A percentile compares a stretch with the other conserved stretches of the same genome.
Evolutionary conservation across 352 stramenopile genomes (phyloP).

Genomic region (Phytophthora litchii): DNA sequence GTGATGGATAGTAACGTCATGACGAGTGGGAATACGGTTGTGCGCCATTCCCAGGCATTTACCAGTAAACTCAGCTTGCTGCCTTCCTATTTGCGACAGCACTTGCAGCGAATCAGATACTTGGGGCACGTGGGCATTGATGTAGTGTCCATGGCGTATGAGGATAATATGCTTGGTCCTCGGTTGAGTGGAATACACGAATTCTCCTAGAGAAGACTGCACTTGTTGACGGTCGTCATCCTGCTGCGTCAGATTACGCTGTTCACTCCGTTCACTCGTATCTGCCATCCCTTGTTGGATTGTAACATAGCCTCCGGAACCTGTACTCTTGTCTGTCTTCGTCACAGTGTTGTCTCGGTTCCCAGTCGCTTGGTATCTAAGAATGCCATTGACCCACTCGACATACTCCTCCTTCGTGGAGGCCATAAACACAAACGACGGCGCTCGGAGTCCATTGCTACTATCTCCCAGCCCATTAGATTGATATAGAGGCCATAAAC

Average conservation of each 20-base stretch:
- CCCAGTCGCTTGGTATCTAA: slow-evolving; percentile 18
- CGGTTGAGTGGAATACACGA: slow-evolving; percentile 60
- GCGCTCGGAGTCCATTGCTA: slow-evolving; percentile 9
- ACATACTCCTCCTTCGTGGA: slow-evolving; percentile 36
- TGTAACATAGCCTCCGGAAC: neutral
- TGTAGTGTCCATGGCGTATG: slow-evolving; percentile 82
- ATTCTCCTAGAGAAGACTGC: slow-evolving; percentile 40
- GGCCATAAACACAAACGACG: slow-evolving; percentile 47
- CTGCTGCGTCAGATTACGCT: slow-evolving; percentile 1
- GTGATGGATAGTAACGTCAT: slow-evolving; percentile 68
- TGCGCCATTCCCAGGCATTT: slow-evolving; percentile 70
- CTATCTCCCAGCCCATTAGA: neutral
- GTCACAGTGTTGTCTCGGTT: slow-evolving; percentile 6
- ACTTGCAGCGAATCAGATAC: slow-evolving; percentile 71
- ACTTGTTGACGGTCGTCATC: slow-evolving; percentile 7
- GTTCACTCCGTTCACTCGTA: neutral
- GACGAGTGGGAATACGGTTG: slow-evolving; percentile 54
- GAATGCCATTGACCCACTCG: slow-evolving; percentile 46
- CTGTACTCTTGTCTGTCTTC: neutral
- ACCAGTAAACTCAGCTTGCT: slow-evolving; percentile 74
- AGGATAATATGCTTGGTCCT: slow-evolving; percentile 79
- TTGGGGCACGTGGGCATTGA: slow-evolving; percentile 72
- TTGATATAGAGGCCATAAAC: slow-evolving; percentile 37
- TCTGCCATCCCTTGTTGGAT: slow-evolving; percentile 1
- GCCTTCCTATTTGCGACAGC: slow-evolving; percentile 77